Conservation (phyloP, 495 filamentous ascomycete species). For the Thozetella sp. region DNA sequence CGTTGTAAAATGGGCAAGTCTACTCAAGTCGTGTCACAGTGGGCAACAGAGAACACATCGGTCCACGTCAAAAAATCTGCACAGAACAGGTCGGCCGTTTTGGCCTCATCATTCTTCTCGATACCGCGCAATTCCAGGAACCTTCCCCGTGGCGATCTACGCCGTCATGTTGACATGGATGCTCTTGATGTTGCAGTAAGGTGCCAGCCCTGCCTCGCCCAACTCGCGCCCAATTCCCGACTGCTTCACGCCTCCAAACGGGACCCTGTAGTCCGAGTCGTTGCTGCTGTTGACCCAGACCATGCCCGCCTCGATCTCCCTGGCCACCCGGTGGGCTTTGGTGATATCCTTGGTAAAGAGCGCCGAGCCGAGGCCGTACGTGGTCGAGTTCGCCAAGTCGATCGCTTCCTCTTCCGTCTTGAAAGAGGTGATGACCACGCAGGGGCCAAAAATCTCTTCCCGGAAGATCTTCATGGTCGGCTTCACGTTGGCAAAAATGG, state of each 20-base stretch:
- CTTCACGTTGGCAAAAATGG: constrained; percentile 88
- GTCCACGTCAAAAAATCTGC: too few relatives aligned
- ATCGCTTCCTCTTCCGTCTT: constrained; percentile 85
- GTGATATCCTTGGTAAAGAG: constrained; percentile 83
- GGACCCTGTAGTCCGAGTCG: constrained; percentile 73
- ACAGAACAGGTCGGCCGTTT: too few relatives aligned
- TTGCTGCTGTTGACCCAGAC: constrained; percentile 95
- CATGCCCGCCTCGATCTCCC: constrained; percentile 89
- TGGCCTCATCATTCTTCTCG: too few relatives aligned
- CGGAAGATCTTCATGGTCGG: constrained; percentile 83
- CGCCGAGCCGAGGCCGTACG: constrained; percentile 84
- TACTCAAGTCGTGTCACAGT: too few relatives aligned
- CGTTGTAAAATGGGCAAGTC: too few relatives aligned
- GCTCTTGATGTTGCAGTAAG: constrained; percentile 81
- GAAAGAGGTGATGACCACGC: constrained; percentile 83
- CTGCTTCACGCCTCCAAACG: constrained; percentile 95
- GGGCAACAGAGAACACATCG: too few relatives aligned
- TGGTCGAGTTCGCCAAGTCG: constrained; percentile 82
- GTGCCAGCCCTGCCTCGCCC: constrained; percentile 80
- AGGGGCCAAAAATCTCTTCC: constrained; percentile 95
- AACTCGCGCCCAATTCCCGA: constrained; percentile 89
- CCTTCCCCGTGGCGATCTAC: too few relatives aligned
- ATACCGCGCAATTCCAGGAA: too few relatives aligned
- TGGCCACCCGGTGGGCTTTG: constrained; percentile 80
- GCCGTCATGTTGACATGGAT: constrained; percentile 74